Evolutionary conservation across 2,329 filamentous ascomycete genomes (phyloP), one percentile per base, ranked within the genome.

Genomic region (Penicillium sclerotiorum): DNA sequence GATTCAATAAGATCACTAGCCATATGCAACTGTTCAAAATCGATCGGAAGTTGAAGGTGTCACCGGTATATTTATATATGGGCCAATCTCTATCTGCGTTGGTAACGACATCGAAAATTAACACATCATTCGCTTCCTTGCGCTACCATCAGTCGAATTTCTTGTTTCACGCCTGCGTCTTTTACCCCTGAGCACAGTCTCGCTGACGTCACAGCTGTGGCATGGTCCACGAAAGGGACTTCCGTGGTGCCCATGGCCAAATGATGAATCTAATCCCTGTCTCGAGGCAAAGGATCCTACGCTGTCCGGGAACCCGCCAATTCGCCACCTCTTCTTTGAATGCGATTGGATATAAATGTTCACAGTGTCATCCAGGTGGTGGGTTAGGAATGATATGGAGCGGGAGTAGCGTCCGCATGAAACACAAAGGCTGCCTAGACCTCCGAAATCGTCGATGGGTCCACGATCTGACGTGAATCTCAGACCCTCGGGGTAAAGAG

Each of bases 231-330:
- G 28, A 18, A 25, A 21, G 3, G 57, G 55, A n/a, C 36, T 18
- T 40, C 50, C 47, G 50, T 61, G 53, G 35, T 53, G 38, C 3
- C 38, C 38, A 11, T 41, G 45, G 28, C 57, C 44, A 53, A 63
- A 61, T 11, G 41, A 28, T 6, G 44, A 30, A 13, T 40, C 8
- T 0, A 60, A 41, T 18, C 45, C 36, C 38, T 60, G 38, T 7
- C 25, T 32, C 15, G 37, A 45, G 13, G 45, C 39, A 30, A 61
- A 45, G 2, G 44, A 54, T 8, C 20, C 40, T 11, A 59, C 15
- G 30, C 18, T 55, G 2, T 41, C 48, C 22, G 46, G 60, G 33
- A 63, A 63, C 4, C 55, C 52, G 11, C 53, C 48, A 21, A 61
- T 58, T 22, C 53, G 52, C 56, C 44, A 63, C 11, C 44, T 32